A percentile compares a stretch with the other conserved stretches of the same genome.
Evolutionary conservation across 2,329 filamentous ascomycete genomes (phyloP).

Genomic region (Colletotrichum cordylinicola): DNA sequence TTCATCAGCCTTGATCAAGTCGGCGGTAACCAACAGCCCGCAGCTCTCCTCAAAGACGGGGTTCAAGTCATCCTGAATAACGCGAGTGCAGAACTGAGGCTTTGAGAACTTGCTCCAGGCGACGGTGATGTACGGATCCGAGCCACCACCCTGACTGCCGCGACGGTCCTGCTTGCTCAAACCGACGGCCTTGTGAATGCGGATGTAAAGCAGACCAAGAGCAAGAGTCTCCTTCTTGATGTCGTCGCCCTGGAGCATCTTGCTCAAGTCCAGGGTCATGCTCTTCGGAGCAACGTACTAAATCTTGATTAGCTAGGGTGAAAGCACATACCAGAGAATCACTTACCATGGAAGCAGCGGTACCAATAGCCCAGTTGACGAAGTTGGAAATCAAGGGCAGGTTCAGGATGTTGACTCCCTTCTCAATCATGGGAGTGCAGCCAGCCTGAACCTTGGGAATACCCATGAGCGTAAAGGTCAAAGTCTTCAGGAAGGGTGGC

Average conservation of each 20-base stretch:
- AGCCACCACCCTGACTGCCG: slow-evolving; percentile 84
- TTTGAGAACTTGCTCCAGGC: slow-evolving; percentile 97
- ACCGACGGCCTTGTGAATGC: slow-evolving; percentile 85
- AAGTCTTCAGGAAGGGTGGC: slow-evolving; percentile 87
- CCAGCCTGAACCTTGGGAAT: slow-evolving; percentile 87
- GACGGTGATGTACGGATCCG: slow-evolving; percentile 94
- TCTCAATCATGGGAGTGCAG: slow-evolving; percentile 91
- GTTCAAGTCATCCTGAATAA: slow-evolving; percentile 93
- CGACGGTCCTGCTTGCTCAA: slow-evolving; percentile 90
- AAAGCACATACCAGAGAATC: fast-evolving
- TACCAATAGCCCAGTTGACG: slow-evolving; percentile 91
- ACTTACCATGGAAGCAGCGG: slow-evolving; percentile 75
- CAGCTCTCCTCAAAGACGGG: slow-evolving; percentile 91
- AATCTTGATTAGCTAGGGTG: not conserved
- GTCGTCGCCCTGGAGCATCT: slow-evolving; percentile 89
- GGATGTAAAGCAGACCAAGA: slow-evolving; percentile 88
- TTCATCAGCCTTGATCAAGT: slow-evolving; percentile 92
- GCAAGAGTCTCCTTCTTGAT: slow-evolving; percentile 89
- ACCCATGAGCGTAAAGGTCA: slow-evolving; percentile 95
- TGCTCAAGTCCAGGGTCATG: slow-evolving; percentile 88
- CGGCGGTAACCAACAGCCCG: slow-evolving; percentile 84
- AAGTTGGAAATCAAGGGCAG: slow-evolving; percentile 94
- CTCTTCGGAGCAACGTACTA: slow-evolving; percentile 90
- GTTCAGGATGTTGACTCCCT: slow-evolving; percentile 89
- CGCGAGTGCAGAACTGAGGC: slow-evolving; percentile 95